Evolutionary conservation across 768 basidiomycete genomes (phyloP).

Genomic region (Amanita fuliginea): DNA sequence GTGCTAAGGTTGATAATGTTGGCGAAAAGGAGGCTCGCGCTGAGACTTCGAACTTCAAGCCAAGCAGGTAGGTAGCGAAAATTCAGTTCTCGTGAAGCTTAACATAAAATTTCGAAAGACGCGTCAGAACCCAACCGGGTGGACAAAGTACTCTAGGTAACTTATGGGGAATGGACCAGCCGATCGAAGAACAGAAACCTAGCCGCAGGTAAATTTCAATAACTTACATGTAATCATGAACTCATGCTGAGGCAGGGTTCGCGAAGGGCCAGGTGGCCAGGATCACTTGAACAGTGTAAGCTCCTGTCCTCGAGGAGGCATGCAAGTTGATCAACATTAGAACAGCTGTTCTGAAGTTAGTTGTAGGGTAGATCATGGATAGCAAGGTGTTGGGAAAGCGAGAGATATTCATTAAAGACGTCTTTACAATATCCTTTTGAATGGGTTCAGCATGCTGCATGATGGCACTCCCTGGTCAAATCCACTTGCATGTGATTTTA

Average conservation of each 20-base stretch:
- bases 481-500: too few relatives aligned
- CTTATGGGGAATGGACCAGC: constrained; percentile 37
- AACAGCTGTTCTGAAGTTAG: too few relatives aligned
- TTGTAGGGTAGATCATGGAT: too few relatives aligned
- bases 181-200: constrained; percentile 44
- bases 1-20: neutral
- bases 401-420: too few relatives aligned
- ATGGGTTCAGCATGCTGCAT: too few relatives aligned
- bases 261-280: constrained; percentile 56
- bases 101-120: constrained; percentile 16
- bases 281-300: constrained; percentile 43
- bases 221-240: constrained; percentile 5
- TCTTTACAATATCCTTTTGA: too few relatives aligned
- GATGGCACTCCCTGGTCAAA: too few relatives aligned
- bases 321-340: too few relatives aligned
- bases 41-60: constrained; percentile 20
- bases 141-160: constrained; percentile 30
- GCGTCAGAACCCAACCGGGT: constrained; percentile 33
- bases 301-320: neutral
- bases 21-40: neutral
- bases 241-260: constrained; percentile 31
- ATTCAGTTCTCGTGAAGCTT: neutral
- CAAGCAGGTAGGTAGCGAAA: constrained; percentile 33
- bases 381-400: too few relatives aligned
- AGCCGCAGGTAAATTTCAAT: constrained; percentile 47